Evolutionary conservation across 2,329 filamentous ascomycete species (phyloP), one percentile per base, ranked within the genome.

Genomic region (Fusarium sp.): DNA sequence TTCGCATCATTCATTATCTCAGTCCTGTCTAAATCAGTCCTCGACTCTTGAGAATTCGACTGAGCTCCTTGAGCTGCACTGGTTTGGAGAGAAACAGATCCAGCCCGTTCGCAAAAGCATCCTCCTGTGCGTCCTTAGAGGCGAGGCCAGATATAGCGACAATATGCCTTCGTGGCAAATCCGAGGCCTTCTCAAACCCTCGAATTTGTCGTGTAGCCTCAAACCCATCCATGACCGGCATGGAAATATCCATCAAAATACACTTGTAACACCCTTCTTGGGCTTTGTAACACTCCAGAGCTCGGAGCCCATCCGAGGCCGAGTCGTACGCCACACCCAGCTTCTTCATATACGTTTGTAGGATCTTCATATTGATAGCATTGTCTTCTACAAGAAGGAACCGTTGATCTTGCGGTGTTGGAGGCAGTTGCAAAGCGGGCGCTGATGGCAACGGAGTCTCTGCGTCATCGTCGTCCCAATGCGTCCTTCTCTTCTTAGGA

Each of bases 1-100:
- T 36, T 66, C 54, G 55, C 12, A 11, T 35, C 26, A 10, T 31
- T 30, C n/a, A 20, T 33, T 36, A 28, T 33, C 44, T 16, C 38
- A 7, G 22, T 18, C 69, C 28, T 7, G 16, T 39, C 54, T 47
- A 72, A 18, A 72, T 65, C 35, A 72, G 61, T 10, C 54, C 48
- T 30, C 67, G 50, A 22, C 51, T 61, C 45, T 65, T 61, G 16
- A 75, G 58, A 28, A 75, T 69, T 3, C 42, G 60, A 22, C 76
- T 71, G 20, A 86, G 72, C 48, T 85, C 81, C 36, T 82, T 83
- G 7, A 86, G 68, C 18, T 81, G 78, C 3, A 89, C 86, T 1
- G 87, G 87, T 71, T 89, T 89, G 36, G 87, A 87, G 42, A 90
- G 75, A 68, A 89, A 89, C 10, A 89, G 65, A 72, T 90, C 87